Conservation (phyloP, 768 basidiomycete species). For the Phlegmacium glaucopus region DNA sequence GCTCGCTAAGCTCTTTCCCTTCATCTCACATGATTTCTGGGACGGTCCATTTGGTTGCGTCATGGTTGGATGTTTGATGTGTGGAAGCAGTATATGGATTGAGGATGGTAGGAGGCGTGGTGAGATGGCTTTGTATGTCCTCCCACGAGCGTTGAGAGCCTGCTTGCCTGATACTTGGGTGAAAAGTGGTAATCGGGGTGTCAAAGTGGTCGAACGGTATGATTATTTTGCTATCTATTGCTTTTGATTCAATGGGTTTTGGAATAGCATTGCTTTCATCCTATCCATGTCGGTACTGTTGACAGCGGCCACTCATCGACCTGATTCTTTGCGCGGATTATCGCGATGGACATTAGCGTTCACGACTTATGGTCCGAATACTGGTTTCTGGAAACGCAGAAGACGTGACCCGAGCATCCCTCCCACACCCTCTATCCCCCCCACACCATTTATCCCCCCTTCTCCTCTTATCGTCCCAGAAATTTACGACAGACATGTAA, state of each 20-base stretch:
- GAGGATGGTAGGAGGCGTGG: constrained; percentile 69
- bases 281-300: constrained; percentile 64
- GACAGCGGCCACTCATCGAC: constrained; percentile 58
- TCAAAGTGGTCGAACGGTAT: constrained; percentile 52
- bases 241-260: not conserved
- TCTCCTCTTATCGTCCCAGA: constrained; percentile 10
- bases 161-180: constrained; percentile 56
- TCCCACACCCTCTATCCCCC: constrained; percentile 22
- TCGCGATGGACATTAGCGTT: constrained; percentile 71
- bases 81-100: constrained; percentile 76
- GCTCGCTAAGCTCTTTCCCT: constrained; percentile 60
- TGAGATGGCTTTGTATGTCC: constrained; percentile 78
- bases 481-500: not conserved
- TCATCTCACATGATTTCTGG: constrained; percentile 73
- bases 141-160: constrained; percentile 66
- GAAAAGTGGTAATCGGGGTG: constrained; percentile 36
- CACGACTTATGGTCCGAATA: constrained; percentile 57
- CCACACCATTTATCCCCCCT: constrained; percentile 16
- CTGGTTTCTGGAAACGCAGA: constrained; percentile 49
- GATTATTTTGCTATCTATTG: constrained; percentile 15
- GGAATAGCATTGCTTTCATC: constrained; percentile 50
- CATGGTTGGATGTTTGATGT: constrained; percentile 62
- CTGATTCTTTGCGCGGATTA: constrained; percentile 66
- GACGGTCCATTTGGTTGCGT: constrained; percentile 73
- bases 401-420: constrained; percentile 28